A percentile compares a stretch with the other conserved stretches of the same genome.
These are phyloP conservation scores for Saturnispora saitoi DNA, from an alignment of 805 yeast species.

Conservation along the genomic window DNA sequence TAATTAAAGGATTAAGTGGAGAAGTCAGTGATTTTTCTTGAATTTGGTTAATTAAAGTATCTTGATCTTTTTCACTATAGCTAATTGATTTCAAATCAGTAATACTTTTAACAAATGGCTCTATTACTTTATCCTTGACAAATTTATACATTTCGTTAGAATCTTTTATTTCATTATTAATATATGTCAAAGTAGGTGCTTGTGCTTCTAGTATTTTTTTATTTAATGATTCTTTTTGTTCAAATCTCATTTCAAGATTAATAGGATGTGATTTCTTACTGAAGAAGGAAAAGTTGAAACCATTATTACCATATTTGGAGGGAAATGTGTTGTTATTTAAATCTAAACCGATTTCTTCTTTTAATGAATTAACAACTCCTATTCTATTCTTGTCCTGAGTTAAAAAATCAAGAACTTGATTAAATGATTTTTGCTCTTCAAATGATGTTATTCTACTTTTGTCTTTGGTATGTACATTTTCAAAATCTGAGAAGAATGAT, in stretches of 20 bases:
- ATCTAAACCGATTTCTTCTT: slow-evolving; percentile 19
- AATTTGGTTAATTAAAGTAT: slow-evolving; percentile 8
- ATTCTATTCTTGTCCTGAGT: slow-evolving; percentile 16
- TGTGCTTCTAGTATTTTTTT: slow-evolving; percentile 12
- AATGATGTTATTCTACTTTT: slow-evolving; percentile 20
- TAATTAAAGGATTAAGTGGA: slow-evolving; percentile 21
- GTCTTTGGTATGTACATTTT: slow-evolving; percentile 14
- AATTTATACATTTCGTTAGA: slow-evolving; percentile 18
- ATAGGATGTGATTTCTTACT: slow-evolving; percentile 10
- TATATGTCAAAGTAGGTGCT: slow-evolving; percentile 18
- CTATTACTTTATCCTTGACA: slow-evolving; percentile 16
- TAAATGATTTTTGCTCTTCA: slow-evolving; percentile 28
- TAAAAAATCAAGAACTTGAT: slow-evolving; percentile 24
- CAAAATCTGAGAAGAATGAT: slow-evolving; percentile 22
- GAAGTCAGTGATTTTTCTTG: slow-evolving; percentile 5
- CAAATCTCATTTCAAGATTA: slow-evolving; percentile 13
- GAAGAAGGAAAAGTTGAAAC: slow-evolving; percentile 7
- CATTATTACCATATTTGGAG: neutral
- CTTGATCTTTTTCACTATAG: neutral
- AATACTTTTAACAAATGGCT: slow-evolving; percentile 12
- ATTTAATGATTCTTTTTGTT: slow-evolving; percentile 10
- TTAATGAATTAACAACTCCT: slow-evolving; percentile 22
- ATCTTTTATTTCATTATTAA: slow-evolving; percentile 16
- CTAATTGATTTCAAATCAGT: neutral
- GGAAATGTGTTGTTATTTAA: neutral